Base-by-base conservation (phyloP, 345 rosid species). In the Geranium brycei region DNA sequence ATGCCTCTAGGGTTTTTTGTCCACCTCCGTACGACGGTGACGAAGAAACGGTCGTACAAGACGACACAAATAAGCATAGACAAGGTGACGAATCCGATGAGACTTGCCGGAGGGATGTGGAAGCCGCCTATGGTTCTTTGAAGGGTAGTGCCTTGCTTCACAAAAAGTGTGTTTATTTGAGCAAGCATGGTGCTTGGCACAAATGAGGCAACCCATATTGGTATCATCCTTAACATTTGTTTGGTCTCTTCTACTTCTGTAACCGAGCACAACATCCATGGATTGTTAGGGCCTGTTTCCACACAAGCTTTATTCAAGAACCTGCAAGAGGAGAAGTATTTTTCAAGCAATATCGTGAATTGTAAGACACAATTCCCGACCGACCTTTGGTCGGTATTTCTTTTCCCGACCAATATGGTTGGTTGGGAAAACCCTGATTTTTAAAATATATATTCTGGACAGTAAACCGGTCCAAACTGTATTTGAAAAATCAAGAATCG, bases 1-100 rank as follows among this genome's bases (percentile, higher is more conserved):
- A 86, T 80, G 31, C 97, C 97, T 74, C 96, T 77, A 0, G 88
- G 90, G 58, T 88, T 91, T 60, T 79, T 75, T 0, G 87, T 91
- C 72, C 77, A 79, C 18, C 68, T 77, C 41, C 71, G 71, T 62
- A 69, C 13, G 5, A 80, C 17, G 57, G 51, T 69, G 18, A 88
- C 86, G 13, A 91, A 85, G 75, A 72, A 59, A 6, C 76, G 70
- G 19, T 87, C 97, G 31, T 87, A 91, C 3, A 88, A 59, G 23
- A 86, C 85, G 12, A 91, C 83, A 2, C 63, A 76, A 47, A 83
- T 58, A 17, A 86, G 90, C 87, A 88, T 73, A 1, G 96, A 74
- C 17, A 88, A 0, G 0, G 88, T 91, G 4, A 84, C 87, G 59
- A 91, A 91, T 47, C 64, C 93, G 0, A 51, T 0, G 19, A 91